Conservation (phyloP, 73 alveolate species). For the Uronychia setigera region DNA sequence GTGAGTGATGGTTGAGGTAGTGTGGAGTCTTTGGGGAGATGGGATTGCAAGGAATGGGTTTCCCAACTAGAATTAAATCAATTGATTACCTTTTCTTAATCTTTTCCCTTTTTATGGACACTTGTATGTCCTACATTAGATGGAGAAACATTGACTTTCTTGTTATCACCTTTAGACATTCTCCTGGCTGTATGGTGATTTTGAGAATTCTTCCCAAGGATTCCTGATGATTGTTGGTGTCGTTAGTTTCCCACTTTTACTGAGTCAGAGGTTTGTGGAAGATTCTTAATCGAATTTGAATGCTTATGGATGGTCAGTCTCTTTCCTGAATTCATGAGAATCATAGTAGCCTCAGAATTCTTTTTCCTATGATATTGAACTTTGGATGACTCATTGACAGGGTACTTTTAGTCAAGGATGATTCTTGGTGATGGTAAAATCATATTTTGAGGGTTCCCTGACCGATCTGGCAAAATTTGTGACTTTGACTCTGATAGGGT, state of each 20-base stretch:
- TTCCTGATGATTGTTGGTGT: too few species aligned
- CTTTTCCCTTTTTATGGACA: neutral
- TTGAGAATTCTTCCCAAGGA: neutral
- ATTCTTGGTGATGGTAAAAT: neutral
- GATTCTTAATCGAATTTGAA: neutral
- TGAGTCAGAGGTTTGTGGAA: neutral
- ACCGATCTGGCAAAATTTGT: too few species aligned
- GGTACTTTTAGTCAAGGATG: neutral
- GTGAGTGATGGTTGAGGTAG: conserved; percentile 4
- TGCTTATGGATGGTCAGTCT: neutral
- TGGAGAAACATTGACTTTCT: neutral
- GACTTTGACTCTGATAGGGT: too few species aligned
- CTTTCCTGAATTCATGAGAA: neutral
- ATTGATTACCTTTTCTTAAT: neutral
- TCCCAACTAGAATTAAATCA: neutral
- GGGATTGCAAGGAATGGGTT: neutral
- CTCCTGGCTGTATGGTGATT: neutral
- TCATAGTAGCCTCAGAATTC: neutral
- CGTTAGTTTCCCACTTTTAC: neutral
- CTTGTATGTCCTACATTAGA: neutral
- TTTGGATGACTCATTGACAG: neutral
- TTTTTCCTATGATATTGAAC: neutral
- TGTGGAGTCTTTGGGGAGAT: neutral
- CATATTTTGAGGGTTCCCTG: too few species aligned
- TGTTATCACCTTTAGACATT: neutral